Conservation (phyloP, 1,139 yeast genomes). For the Eremothecium sinecaudum region DNA sequence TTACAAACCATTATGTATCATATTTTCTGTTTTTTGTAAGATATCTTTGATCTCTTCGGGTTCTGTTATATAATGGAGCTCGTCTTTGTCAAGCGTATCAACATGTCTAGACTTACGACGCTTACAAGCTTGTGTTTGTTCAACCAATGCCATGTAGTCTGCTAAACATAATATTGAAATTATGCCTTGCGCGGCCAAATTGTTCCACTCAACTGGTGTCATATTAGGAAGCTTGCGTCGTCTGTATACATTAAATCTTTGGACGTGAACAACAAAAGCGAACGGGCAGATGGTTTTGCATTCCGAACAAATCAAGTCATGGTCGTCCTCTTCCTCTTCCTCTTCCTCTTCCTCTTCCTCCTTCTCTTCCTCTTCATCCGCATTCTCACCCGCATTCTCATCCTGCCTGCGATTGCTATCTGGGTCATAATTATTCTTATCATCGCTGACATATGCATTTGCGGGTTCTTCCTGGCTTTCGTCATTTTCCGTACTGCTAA, state of each 20-base stretch:
- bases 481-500: no score
- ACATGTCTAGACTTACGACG: conserved; percentile 1
- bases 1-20: conserved; percentile 26
- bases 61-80: conserved; percentile 19
- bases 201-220: conserved; percentile 16
- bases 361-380: conserved; percentile 8
- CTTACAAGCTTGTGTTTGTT: conserved; percentile 8
- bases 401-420: conserved; percentile 1
- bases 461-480: no score
- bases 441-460: not conserved
- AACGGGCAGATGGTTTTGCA: conserved; percentile 34
- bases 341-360: conserved; percentile 21
- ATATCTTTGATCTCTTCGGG: conserved; percentile 20
- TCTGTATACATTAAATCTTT: conserved; percentile 9
- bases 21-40: conserved; percentile 28
- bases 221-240: conserved; percentile 13
- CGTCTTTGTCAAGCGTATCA: conserved; percentile 16
- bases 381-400: conserved; percentile 6
- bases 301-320: conserved; percentile 25
- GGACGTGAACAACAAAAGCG: conserved; percentile 21
- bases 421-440: not conserved
- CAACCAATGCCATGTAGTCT: conserved; percentile 16
- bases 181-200: conserved; percentile 10
- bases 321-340: conserved; percentile 16
- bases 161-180: conserved; percentile 16